These are phyloP conservation scores for Lasiodiplodia sp. DNA, from an alignment of 2,329 filamentous ascomycete species.

Conservation along the genomic window DNA sequence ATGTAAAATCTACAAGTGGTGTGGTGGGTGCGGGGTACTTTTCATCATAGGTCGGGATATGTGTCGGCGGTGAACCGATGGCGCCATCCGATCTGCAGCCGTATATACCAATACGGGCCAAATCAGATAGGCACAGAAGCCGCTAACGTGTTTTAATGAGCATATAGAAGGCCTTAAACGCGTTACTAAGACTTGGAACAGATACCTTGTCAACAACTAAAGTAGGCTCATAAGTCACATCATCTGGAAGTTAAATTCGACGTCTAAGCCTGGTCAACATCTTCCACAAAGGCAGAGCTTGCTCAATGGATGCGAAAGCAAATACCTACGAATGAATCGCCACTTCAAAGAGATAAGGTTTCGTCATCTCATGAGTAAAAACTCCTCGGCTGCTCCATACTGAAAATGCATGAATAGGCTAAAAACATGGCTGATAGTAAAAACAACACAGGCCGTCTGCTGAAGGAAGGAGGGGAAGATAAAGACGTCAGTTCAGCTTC, in stretches of 20 bases:
- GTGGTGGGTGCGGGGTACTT: conserved; percentile 5
- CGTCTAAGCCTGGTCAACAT: not conserved
- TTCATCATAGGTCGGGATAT: not conserved
- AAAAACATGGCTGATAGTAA: not conserved
- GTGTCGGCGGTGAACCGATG: conserved; percentile 3
- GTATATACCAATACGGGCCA: not conserved
- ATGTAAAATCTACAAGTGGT: not conserved
- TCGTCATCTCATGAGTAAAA: not conserved
- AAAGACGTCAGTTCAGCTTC: not conserved
- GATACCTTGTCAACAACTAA: not conserved
- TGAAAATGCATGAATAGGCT: not conserved
- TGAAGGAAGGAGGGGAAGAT: not conserved
- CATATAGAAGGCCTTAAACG: not conserved
- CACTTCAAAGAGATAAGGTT: not conserved
- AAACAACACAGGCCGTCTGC: not conserved
- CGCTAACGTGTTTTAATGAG: no score
- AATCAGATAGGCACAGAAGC: not conserved
- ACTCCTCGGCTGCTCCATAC: not conserved
- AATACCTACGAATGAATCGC: not conserved
- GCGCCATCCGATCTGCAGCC: not conserved
- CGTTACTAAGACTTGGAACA: not conserved
- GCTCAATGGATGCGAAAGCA: not conserved
- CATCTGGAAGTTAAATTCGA: no score
- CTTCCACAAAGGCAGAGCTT: not conserved
- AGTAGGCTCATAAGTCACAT: no score